Evolutionary conservation across 2,329 filamentous ascomycete genomes (phyloP), one percentile per base, ranked within the genome.

Genomic region (Aspergillus tanneri): DNA sequence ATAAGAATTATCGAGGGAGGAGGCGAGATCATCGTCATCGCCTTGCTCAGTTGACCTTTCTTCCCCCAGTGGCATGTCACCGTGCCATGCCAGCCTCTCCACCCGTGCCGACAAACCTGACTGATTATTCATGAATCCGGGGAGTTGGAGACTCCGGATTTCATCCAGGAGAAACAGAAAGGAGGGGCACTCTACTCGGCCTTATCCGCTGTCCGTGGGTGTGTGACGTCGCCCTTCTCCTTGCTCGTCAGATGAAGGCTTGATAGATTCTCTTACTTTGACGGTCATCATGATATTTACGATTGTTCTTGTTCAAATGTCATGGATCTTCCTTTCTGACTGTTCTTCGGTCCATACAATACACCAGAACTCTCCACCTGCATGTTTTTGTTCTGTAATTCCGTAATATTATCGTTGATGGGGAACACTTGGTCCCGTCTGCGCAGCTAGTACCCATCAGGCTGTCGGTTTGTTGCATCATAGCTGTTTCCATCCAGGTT

Each of bases 121-220:
- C 37, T 44, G 50, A 45, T 55, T 47, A 53, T 49, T 53, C 47
- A 55, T 40, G 47, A 49, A 57, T 54, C 52, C 47, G 47, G 55
- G 53, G 55, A 46, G 44, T 46, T 48, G 50, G 50, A 56, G 55
- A 47, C 53, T 56, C 53, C 53, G 51, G 46, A 48, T 48, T 48
- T 43, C 43, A 24, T 16, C 11, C 18, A 27, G 30, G 24, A 38
- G 39, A n/a, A 50, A 43, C 40, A 27, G 40, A 37, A 43, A 47
- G 8, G 30, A 45, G 6, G 19, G 21, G 27, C 19, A 8, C 22
- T 27, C 25, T 22, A 22, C 42, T 49, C 50, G 50, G 46, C 43
- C 44, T 38, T 43, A 50, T 47, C 50, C 50, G 50, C 43, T 32
- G 25, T 23, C 42, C 35, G 35, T n/a, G n/a, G n/a, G n/a, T n/a